Evolutionary conservation across 305 asterid genomes (phyloP).

Genomic region (Fraxinus sp.): DNA sequence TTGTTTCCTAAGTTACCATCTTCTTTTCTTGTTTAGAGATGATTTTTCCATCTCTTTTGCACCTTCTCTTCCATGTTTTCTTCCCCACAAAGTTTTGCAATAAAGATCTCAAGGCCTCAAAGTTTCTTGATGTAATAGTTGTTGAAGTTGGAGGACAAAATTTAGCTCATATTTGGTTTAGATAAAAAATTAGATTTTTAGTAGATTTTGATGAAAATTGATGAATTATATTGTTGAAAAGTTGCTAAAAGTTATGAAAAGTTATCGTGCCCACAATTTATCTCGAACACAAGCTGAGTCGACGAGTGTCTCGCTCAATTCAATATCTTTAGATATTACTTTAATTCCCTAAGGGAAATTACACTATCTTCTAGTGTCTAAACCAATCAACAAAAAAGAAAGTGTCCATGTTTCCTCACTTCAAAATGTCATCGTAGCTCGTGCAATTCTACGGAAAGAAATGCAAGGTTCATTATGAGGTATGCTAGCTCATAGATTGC

Average conservation of each 20-base stretch:
- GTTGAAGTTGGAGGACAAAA: neutral
- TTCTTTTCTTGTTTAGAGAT: neutral
- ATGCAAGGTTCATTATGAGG: neutral
- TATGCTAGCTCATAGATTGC: neutral
- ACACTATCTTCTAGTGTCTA: neutral
- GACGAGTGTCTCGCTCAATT: neutral
- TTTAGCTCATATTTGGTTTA: neutral
- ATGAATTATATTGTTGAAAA: no score
- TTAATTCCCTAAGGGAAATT: no score
- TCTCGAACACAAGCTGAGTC: neutral
- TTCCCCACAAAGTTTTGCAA: neutral
- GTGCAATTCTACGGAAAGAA: neutral
- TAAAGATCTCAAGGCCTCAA: neutral
- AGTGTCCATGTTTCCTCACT: neutral
- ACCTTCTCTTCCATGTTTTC: neutral
- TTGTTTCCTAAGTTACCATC: neutral
- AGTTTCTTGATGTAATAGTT: neutral
- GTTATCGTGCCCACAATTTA: neutral
- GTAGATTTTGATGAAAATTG: no score
- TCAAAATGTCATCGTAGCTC: neutral
- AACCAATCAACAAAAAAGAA: neutral
- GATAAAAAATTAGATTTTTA: no score
- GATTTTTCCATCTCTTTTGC: neutral
- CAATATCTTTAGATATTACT: neutral
- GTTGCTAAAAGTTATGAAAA: no score